These are phyloP conservation scores for Dendrobium catenatum DNA, from an alignment of 106 monocot species.

Conservation along the genomic window DNA sequence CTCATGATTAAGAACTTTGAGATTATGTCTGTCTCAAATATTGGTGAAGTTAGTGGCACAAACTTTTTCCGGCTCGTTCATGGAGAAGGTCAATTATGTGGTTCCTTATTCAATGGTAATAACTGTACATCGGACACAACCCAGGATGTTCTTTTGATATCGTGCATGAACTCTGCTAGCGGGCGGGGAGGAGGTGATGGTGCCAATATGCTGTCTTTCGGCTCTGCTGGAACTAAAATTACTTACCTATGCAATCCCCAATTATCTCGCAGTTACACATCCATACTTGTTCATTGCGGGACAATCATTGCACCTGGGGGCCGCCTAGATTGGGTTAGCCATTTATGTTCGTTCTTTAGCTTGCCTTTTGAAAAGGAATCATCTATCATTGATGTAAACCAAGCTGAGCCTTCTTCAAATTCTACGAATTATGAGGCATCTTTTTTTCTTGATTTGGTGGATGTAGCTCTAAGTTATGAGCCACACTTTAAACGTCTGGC, in stretches of 20 bases:
- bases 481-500: slow-evolving; percentile 26
- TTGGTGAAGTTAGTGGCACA: slow-evolving; percentile 53
- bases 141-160: slow-evolving; percentile 63
- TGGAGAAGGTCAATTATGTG: slow-evolving; percentile 80
- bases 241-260: slow-evolving; percentile 48
- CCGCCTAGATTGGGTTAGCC: slow-evolving; percentile 80
- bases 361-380: slow-evolving; percentile 22
- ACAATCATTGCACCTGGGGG: slow-evolving; percentile 89
- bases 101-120: slow-evolving; percentile 36
- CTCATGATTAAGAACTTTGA: slow-evolving; percentile 63
- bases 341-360: slow-evolving; percentile 55
- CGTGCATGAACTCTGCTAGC: slow-evolving; percentile 46
- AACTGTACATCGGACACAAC: slow-evolving; percentile 10
- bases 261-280: slow-evolving; percentile 42
- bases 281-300: slow-evolving; percentile 52
- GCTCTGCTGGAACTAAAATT: slow-evolving; percentile 56
- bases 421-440: slow-evolving; percentile 15
- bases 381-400: slow-evolving; percentile 6
- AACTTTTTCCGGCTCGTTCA: slow-evolving; percentile 66
- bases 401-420: slow-evolving; percentile 17
- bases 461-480: slow-evolving; percentile 84
- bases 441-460: slow-evolving; percentile 84
- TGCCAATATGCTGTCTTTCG: slow-evolving; percentile 63
- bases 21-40: slow-evolving; percentile 67
- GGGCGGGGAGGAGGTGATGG: slow-evolving; percentile 77